These are phyloP conservation scores for Halenospora varia DNA, from an alignment of 495 filamentous ascomycete species.

Conservation along the genomic window DNA sequence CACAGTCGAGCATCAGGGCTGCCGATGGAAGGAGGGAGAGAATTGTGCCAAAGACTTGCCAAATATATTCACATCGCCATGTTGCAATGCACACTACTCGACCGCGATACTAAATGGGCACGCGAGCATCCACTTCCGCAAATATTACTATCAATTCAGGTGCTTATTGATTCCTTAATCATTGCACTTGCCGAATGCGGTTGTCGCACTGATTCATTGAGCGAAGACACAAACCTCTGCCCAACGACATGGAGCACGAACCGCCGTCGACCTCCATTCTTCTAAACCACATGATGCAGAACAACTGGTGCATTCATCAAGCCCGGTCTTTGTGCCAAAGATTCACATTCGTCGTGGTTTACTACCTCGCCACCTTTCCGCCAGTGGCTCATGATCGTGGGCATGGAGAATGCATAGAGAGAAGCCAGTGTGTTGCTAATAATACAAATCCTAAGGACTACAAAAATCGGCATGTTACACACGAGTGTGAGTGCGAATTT, in stretches of 20 bases:
- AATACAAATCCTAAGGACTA: not conserved
- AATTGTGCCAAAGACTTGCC: too few species aligned
- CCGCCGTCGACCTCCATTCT: not conserved
- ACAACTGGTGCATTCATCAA: not conserved
- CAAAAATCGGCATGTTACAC: not conserved
- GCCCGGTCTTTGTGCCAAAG: not conserved
- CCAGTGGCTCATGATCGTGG: not conserved
- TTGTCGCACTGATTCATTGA: not conserved
- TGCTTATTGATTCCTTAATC: not conserved
- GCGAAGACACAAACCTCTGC: not conserved
- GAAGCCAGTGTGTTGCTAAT: not conserved
- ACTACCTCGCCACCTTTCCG: not conserved
- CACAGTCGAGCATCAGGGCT: too few species aligned
- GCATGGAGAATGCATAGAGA: not conserved
- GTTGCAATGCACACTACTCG: not conserved
- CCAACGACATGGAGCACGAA: not conserved
- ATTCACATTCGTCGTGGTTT: not conserved
- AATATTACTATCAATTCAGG: not conserved
- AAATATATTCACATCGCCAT: not conserved
- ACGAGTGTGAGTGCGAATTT: not conserved
- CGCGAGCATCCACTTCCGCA: not conserved
- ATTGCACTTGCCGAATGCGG: not conserved
- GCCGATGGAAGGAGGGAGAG: too few species aligned
- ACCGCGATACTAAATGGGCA: not conserved
- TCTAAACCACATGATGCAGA: not conserved